Evolutionary conservation across 495 filamentous ascomycete genomes (phyloP), one percentile per base, ranked within the genome.

Genomic region (Xylaria longipes): DNA sequence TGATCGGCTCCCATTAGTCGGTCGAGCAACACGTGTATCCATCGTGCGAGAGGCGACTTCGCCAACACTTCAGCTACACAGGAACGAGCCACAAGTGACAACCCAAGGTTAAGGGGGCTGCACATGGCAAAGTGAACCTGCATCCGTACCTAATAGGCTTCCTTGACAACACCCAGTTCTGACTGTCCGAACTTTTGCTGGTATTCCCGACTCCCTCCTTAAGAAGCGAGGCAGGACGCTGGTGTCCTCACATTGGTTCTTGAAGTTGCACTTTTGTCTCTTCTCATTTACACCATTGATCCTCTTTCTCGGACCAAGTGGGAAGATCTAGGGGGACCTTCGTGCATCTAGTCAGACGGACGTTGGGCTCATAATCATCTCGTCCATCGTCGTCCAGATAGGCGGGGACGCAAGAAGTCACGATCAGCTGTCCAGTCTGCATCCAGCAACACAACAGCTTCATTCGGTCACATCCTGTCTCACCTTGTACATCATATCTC

Each of bases 101-200:
- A 33, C 41, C 35, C 43, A 50, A 3, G 29, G 35, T 48, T 17
- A 25, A 48, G 14, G 41, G 14, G 35, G 7, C 45, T 17, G 60
- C 60, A 45, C 46, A 52, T 65, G 43, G 43, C 25, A 43, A 37
- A 45, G 50, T 43, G 66, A 25, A n/a, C 31, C 70, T 72, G 70
- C 70, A 72, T 67, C 50, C 63, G 6, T 72, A 72, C 70, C 70
- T 72, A 62, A 72, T 57, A 65, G 48, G 48, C 48, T 9, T 27
- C 27, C 31, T 52, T 20, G n/a, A 33, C 54, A 37, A 14, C 37
- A 69, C 43, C 43, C 31, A 11, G 4, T 25, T 39, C n/a, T 69
- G 54, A 25, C 52, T 58, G 41, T 45, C 39, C 20, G 39, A 14
- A 7, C n/a, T 15, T 39, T 25, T 45, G 20, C 6, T 20, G 57